Evolutionary conservation across 2,329 filamentous ascomycete species (phyloP), one percentile per base, ranked within the genome.

Genomic region (Aspergillus sp.): DNA sequence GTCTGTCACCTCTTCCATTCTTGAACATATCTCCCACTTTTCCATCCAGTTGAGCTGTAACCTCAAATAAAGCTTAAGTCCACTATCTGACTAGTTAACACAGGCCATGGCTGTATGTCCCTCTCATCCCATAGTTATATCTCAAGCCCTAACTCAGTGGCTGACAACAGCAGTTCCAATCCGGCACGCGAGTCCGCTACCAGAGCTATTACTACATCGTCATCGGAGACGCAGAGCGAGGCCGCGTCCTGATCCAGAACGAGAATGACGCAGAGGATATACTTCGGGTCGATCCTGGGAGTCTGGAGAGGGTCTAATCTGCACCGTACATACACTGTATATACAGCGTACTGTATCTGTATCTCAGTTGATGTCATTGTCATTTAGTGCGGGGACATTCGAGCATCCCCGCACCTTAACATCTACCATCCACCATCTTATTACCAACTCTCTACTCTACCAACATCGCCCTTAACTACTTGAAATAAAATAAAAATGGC

Each of bases 181-280:
- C 41, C 15, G 50, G 50, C 17, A 32, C 50, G 12, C 50, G 50
- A 34, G 50, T 53, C 41, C 50, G 30, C 41, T 53, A 53, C 41
- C 30, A 45, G 20, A n/a, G 5, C 26, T 30, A 18, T 3, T 38
- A n/a, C 41, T 53, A 53, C 41, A 38, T 53, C 4, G 50, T 53
- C 42, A 53, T 53, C 41, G 49, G 49, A 17, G 32, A 30, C 2
- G 41, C 50, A 12, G 50, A 53, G 26, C 17, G 41, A 20, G 50
- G 50, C 13, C 41, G 42, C 26, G 18, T 53, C 18, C 30, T 53
- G 18, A 53, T 53, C 32, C 50, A 53, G 50, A 53, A 53, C 6
- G 20, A 53, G 15, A 17, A 30, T 18, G 8, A 52, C 9, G 50
- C 50, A 12, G 49, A 53, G 26, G 50, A 53, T 18, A 45, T 53